Conservation (phyloP, 176 grass and related monocot genomes). For the Aegilops longissima region DNA sequence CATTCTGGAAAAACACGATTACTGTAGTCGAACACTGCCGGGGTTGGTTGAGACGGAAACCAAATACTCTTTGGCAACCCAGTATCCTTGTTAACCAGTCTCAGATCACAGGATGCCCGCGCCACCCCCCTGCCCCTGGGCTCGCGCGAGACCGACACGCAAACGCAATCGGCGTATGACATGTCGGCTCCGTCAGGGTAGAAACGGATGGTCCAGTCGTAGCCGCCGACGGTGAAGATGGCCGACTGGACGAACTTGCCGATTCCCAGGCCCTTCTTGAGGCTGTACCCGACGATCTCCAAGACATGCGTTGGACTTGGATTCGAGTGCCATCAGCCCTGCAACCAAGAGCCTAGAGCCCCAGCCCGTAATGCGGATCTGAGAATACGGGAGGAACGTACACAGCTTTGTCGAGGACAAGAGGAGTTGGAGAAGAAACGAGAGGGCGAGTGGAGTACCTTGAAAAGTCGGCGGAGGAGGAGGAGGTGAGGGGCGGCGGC, state of each 20-base stretch:
- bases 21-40: not conserved
- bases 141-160: not conserved
- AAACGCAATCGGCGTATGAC: not conserved
- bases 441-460: not conserved
- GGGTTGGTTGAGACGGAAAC: not conserved
- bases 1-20: not conserved
- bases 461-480: not conserved
- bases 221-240: not conserved
- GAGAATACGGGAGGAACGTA: not conserved
- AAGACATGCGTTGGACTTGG: not conserved
- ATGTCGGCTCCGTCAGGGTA: not conserved
- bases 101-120: not conserved
- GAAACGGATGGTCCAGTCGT: conserved; percentile 11
- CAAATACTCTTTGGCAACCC: not conserved
- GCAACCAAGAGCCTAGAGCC: not conserved
- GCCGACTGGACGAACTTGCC: not conserved
- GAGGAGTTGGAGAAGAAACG: not conserved
- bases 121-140: not conserved
- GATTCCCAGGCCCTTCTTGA: not conserved
- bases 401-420: not conserved
- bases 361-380: not conserved
- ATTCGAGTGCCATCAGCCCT: not conserved
- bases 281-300: not conserved
- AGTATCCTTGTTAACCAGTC: not conserved
- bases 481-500: not conserved